Base-by-base conservation (phyloP, 106 monocot species). In the Platanthera guangdongensis region DNA sequence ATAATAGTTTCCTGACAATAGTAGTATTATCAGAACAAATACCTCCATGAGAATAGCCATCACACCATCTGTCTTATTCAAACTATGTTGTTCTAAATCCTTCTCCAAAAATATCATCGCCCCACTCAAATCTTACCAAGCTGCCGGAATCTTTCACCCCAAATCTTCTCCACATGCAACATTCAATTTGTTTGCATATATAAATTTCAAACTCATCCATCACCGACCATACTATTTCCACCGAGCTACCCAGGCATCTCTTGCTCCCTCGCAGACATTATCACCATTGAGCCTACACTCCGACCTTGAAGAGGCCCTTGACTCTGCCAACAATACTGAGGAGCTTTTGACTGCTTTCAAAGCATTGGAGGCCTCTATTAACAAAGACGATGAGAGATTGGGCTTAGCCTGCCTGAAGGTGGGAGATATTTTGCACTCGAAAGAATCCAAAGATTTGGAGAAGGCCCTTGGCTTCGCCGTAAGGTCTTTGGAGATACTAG, bases 391-490 rank as follows among this genome's bases (percentile, higher is more conserved):
- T 79, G 45, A 73, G 16, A 57, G 52, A 72, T 80, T 84, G 30
- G 94, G 87, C 47, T 12, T 85, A 7, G 83, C 80, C 11, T 87
- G 81, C 53, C 63, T 94, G 47, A 85, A 89, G 77, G 69, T 79
- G 6, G 94, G 85, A 7, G 86, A 91, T 75, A 83, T 79, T n/a
- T 78, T 84, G 53, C 81, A 85, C 32, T 78, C 77, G 63, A 52
- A 79, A 12, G 83, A 54, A n/a, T 54, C 46, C 46, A 77, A 76
- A 9, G 80, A 93, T 7, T 73, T 72, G 50, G 77, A 81, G 22
- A 80, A 81, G 70, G 87, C 86, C 64, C 80, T 96, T 12, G 70
- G n/a, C 48, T 86, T 96, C 47, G 88, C 84, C 6, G 32, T 80
- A 50, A 83, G 82, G 55, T 89, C 96, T 3, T 64, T 96, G 7